Evolutionary conservation across 306 rosid genomes (phyloP).

Genomic region (Quercus agrifolia): DNA sequence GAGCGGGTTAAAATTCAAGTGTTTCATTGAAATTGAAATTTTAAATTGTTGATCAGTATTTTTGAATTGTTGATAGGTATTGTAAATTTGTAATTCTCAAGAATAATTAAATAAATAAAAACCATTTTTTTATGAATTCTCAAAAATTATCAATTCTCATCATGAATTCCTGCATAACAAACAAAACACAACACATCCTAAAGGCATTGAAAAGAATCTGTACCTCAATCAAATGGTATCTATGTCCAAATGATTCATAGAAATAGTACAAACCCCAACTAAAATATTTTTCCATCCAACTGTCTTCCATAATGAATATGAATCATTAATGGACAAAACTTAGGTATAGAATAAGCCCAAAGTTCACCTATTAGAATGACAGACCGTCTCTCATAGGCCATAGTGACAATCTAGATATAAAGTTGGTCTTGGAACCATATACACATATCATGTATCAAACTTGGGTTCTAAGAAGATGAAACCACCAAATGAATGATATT

Average conservation of each 20-base stretch:
- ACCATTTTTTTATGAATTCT: too few species aligned
- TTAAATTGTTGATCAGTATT: too few species aligned
- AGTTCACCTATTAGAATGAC: not conserved
- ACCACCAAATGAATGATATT: not conserved
- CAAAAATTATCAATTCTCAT: too few species aligned
- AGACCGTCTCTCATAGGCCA: not conserved
- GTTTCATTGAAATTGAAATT: too few species aligned
- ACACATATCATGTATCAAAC: constrained; percentile 14
- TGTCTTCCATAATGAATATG: not conserved
- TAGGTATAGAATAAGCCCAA: not conserved
- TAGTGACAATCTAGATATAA: not conserved
- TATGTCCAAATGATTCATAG: too few species aligned
- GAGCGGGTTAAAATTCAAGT: too few species aligned
- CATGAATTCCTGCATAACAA: too few species aligned
- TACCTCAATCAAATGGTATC: not conserved
- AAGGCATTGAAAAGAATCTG: not conserved
- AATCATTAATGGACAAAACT: not conserved
- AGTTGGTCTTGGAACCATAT: too few species aligned
- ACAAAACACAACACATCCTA: too few species aligned
- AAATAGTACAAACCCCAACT: not conserved
- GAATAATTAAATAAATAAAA: too few species aligned
- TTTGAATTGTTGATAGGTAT: too few species aligned
- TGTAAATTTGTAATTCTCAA: too few species aligned
- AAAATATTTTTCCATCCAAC: not conserved
- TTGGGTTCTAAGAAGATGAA: not conserved